These are phyloP conservation scores for Sporobolomyces roseus DNA, from an alignment of 768 basidiomycete species.

Conservation along the genomic window DNA sequence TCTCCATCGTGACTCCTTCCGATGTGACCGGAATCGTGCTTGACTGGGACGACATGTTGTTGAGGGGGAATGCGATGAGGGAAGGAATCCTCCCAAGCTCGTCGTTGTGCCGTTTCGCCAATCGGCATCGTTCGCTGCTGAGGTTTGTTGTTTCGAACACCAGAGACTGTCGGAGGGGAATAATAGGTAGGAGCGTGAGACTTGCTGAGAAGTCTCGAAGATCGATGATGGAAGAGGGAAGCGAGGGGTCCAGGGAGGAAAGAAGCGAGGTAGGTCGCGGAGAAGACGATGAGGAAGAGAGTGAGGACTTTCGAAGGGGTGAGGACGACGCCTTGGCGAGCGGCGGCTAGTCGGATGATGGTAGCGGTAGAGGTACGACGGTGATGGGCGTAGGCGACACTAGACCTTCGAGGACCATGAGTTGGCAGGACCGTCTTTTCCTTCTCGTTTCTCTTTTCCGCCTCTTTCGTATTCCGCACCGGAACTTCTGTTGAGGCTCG, in stretches of 20 bases:
- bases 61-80: constrained; percentile 25
- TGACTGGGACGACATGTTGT: constrained; percentile 11
- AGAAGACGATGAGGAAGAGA: constrained; percentile 24
- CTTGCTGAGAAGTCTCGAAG: neutral
- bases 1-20: constrained; percentile 13
- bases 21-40: neutral
- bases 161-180: neutral
- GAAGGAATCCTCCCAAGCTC: constrained; percentile 17
- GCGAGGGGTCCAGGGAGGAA: constrained; percentile 22
- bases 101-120: constrained; percentile 11
- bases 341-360: constrained; percentile 16
- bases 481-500: neutral
- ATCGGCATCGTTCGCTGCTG: constrained; percentile 11
- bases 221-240: neutral
- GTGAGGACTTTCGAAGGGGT: constrained; percentile 12
- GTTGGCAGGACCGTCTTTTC: neutral
- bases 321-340: constrained; percentile 1
- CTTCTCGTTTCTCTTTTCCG: neutral
- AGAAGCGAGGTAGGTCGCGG: constrained; percentile 20
- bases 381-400: constrained; percentile 28
- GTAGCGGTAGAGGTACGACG: constrained; percentile 26
- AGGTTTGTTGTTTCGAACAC: neutral
- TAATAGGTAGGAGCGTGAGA: neutral
- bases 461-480: neutral
- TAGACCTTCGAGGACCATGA: neutral